phyloP scores from a whole-genome alignment of 1,284 basidiomycete species.

The Melampsora abietis-canadensis region DNA sequence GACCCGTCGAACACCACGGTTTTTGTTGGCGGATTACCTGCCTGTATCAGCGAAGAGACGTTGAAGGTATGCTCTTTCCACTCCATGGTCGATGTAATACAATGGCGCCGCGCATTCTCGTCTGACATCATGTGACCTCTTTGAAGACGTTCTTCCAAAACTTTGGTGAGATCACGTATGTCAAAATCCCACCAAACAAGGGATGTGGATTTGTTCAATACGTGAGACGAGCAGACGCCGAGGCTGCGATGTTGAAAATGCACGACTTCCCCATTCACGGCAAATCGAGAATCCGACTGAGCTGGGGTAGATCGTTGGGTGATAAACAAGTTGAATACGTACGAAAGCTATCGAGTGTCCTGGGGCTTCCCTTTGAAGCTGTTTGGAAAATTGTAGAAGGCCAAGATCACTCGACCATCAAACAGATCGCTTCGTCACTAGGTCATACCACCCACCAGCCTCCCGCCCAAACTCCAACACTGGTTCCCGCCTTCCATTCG shows the following conservation, averaged over 20 bases:
- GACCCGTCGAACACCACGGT: constrained; percentile 90
- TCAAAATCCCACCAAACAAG: constrained; percentile 91
- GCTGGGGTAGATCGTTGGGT: constrained; percentile 70
- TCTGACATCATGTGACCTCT: background rate
- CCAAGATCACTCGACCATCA: constrained; percentile 34
- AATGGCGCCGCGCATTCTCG: too few species aligned
- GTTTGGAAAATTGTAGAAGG: constrained; percentile 41
- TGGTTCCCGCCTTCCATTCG: background rate
- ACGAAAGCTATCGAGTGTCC: constrained; percentile 24
- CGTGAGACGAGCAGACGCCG: constrained; percentile 83
- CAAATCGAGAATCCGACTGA: constrained; percentile 74
- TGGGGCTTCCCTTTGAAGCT: constrained; percentile 31
- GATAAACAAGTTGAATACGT: constrained; percentile 49
- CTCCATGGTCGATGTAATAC: too few species aligned
- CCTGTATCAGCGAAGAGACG: constrained; percentile 80
- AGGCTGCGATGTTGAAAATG: constrained; percentile 89
- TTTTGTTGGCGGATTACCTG: constrained; percentile 81
- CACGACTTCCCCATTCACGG: constrained; percentile 90
- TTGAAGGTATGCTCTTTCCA: constrained; percentile 58
- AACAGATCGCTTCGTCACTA: constrained; percentile 28
- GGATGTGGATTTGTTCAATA: constrained; percentile 95
- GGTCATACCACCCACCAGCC: background rate
- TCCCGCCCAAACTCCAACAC: background rate
- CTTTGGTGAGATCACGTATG: constrained; percentile 88
- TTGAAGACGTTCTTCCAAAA: constrained; percentile 69